Evolutionary conservation across 2,329 filamentous ascomycete species (phyloP).

Genomic region (Fusarium sp.): DNA sequence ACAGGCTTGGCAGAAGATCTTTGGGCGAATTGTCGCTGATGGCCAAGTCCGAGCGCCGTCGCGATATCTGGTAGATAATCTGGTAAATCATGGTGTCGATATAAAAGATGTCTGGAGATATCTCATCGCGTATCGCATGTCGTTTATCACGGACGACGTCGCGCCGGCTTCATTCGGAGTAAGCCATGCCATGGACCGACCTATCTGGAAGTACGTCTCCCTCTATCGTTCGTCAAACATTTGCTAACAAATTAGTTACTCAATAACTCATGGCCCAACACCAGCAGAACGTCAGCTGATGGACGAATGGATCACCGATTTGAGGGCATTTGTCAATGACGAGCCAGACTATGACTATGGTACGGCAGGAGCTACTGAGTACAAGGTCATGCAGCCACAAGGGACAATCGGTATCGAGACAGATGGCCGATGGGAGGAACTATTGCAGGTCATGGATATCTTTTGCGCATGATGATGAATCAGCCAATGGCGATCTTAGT

Average conservation of each 20-base stretch:
- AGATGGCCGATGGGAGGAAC: conserved; percentile 2
- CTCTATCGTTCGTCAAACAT: background rate
- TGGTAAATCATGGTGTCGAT: conserved; percentile 3
- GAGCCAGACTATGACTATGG: background rate
- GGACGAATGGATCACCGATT: background rate
- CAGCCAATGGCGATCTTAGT: background rate
- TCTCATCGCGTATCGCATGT: conserved; percentile 5
- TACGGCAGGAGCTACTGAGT: background rate
- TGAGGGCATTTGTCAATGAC: background rate
- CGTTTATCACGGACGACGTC: background rate
- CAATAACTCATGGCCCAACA: background rate
- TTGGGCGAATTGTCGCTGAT: conserved; percentile 4
- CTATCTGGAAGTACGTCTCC: conserved; percentile 22
- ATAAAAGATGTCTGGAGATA: conserved; percentile 13
- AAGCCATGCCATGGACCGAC: conserved; percentile 18
- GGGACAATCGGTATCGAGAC: background rate
- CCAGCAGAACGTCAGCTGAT: background rate
- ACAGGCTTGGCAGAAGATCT: conserved; percentile 5
- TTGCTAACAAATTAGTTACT: background rate
- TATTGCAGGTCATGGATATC: conserved; percentile 14
- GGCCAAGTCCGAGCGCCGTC: conserved; percentile 18
- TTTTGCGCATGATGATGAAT: background rate
- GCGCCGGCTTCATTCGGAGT: conserved; percentile 11
- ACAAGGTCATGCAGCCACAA: conserved; percentile 12
- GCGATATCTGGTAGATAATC: conserved; percentile 6